Evolutionary conservation across 345 rosid genomes (phyloP), one percentile per base, ranked within the genome.

Genomic region (Eucalyptus curtisii): DNA sequence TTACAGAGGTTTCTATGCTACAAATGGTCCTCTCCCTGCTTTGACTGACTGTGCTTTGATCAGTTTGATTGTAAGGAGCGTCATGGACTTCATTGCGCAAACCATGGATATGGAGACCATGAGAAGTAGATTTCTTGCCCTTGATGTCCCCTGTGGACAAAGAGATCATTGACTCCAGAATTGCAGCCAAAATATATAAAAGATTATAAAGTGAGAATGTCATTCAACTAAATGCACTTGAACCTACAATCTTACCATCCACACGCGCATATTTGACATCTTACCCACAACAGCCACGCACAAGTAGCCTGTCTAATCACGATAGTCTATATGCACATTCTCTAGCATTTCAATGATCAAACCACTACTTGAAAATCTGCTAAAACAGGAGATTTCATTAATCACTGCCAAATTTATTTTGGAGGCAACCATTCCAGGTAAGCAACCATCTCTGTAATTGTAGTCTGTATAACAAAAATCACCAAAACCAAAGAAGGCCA

Each of bases 111-210:
- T 95, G 89, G 86, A 89, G 88, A 91, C 89, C 90, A 86, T 87
- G 94, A 89, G 92, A 88, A 92, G 85, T 90, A 92, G 95, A 91
- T 50, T 53, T 91, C 88, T 86, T 93, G 88, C 92, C 93, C 91
- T 90, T 95, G 49, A 81, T 64, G 30, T 93, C 87, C 90, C 96
- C 99, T 96, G 94, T 88, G 81, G 92, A 88, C 80, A 89, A 86
- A 87, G 44, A 87, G 80, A 59, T 88, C 50, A 76, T 88, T 45
- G 55, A 48, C 61, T 48, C 53, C 37, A 47, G 45, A 37, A 49
- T n/a, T 49, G 15, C 82, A 19, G 47, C 47, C 15, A 76, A 76
- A 76, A 37, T 76, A 40, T 37, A 27, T 76, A 76, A 37, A 19
- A 37, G 82, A 76, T 76, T 13, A 37, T 33, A 76, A 71, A 20